Base-by-base conservation (phyloP, 2,329 filamentous ascomycete species). In the Cryphonectria naterciae region DNA sequence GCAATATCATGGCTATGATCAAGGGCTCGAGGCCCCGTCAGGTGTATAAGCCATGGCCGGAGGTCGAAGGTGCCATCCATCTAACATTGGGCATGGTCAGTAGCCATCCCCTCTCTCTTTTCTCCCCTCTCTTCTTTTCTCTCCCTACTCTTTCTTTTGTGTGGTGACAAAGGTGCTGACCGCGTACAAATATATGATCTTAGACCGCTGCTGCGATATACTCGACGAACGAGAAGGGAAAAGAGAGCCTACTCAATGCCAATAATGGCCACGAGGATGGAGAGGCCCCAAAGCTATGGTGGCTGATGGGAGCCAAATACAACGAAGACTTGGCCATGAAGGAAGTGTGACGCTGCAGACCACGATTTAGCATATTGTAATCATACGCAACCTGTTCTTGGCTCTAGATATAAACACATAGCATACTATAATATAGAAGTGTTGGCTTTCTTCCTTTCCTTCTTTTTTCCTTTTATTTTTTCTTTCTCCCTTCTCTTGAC, bases 61-160 rank as follows among this genome's bases (percentile, higher is more conserved):
- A 83, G 81, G 79, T 82, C 1, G 86, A 88, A 65, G 82, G 82
- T 0, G 78, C 83, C 6, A 88, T 87, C 70, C 87, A 87, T 75
- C 74, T 89, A 74, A 88, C 86, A 0, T 76, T 88, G 10, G 86
- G 86, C 13, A 73, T 88, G 76, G 85, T 87, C 77, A 78, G 83
- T 76, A 15, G 2, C 4, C 10, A 5, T 15, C 52, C n/a, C 25
- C 52, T 1, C 4, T n/a, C 17, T 19, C 17, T 4, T 19, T 2
- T 8, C 43, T 7, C 17, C 11, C 3, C 37, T 10, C 19, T 22
- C 6, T 8, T 2, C 17, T 2, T 19, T 10, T 1, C 13, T 1
- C 17, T 25, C 6, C 25, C n/a, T 3, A 19, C 22, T 8, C 32
- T 17, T 37, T 8, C n/a, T 19, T 11, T 15, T 13, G 13, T 19